These are phyloP conservation scores for Trichodelitschia bisporula DNA, from an alignment of 495 filamentous ascomycete genomes.

Conservation along the genomic window DNA sequence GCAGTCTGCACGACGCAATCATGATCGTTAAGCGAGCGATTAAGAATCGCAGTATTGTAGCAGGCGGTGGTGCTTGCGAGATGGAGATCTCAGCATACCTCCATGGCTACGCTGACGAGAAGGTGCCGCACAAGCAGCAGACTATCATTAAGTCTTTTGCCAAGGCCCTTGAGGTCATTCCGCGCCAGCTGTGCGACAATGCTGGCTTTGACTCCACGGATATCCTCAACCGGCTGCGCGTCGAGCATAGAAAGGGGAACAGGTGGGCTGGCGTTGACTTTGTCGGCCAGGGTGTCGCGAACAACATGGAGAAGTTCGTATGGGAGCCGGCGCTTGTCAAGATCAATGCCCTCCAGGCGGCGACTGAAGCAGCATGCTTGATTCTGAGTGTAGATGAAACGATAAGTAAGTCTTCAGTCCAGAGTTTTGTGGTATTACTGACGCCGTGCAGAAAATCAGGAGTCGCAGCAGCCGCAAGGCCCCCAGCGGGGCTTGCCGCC, in stretches of 20 bases:
- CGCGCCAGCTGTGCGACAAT: conserved; percentile 91
- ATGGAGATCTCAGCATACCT: conserved; percentile 92
- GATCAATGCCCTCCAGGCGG: conserved; percentile 90
- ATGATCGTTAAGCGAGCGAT: conserved; percentile 98
- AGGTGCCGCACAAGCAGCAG: conserved; percentile 87
- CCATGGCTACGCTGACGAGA: conserved; percentile 72
- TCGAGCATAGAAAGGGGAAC: conserved; percentile 78
- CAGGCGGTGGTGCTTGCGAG: conserved; percentile 82
- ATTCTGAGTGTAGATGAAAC: conserved; percentile 95
- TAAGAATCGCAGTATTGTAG: conserved; percentile 80
- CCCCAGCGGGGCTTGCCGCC: conserved; percentile 60
- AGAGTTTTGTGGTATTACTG: background rate
- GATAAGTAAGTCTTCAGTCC: conserved; percentile 33
- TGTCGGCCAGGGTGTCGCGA: conserved; percentile 62
- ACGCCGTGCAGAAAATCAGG: conserved; percentile 41
- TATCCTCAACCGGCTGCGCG: conserved; percentile 79
- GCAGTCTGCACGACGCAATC: conserved; percentile 91
- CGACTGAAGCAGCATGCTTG: conserved; percentile 81
- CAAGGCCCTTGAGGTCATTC: conserved; percentile 91
- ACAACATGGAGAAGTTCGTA: conserved; percentile 85
- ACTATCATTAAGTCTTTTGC: conserved; percentile 93
- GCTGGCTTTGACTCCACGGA: conserved; percentile 96
- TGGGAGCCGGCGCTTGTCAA: conserved; percentile 95
- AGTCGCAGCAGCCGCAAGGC: conserved; percentile 56
- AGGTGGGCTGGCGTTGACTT: conserved; percentile 95